These are phyloP conservation scores for Rosa multiflora DNA, from an alignment of 306 rosid species.

Conservation along the genomic window DNA sequence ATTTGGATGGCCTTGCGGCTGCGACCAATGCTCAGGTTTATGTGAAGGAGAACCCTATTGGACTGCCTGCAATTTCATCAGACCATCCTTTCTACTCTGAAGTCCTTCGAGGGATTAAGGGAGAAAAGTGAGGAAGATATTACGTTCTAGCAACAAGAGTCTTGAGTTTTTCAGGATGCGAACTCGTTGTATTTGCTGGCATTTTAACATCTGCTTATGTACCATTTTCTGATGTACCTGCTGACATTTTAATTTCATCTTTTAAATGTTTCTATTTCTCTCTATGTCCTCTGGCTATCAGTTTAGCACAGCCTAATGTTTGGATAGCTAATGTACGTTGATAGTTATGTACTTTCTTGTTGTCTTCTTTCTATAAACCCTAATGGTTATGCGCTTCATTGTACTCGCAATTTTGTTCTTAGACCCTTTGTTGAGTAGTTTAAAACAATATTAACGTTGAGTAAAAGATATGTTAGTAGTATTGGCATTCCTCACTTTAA, in stretches of 20 bases:
- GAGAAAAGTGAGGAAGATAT: background rate
- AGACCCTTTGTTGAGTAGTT: too few species aligned
- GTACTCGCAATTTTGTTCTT: too few species aligned
- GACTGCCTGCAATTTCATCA: conserved; percentile 17
- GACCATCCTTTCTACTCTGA: conserved; percentile 19
- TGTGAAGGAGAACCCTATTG: conserved; percentile 33
- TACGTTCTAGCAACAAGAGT: background rate
- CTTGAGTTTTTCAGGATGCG: background rate
- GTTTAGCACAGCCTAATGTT: background rate
- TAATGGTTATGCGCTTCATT: too few species aligned
- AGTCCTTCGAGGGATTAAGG: background rate
- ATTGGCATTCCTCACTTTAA: too few species aligned
- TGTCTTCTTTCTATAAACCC: too few species aligned
- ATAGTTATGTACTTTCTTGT: too few species aligned
- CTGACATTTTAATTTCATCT: background rate
- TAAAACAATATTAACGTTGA: too few species aligned
- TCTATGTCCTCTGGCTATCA: background rate
- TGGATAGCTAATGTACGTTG: background rate
- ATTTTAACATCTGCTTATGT: background rate
- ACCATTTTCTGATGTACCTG: background rate
- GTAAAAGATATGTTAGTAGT: too few species aligned
- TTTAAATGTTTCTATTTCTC: background rate
- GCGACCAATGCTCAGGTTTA: conserved; percentile 24
- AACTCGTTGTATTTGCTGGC: background rate
- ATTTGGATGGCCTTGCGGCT: conserved; percentile 18